Conservation (phyloP, 306 rosid genomes). For the Rosa persica region DNA sequence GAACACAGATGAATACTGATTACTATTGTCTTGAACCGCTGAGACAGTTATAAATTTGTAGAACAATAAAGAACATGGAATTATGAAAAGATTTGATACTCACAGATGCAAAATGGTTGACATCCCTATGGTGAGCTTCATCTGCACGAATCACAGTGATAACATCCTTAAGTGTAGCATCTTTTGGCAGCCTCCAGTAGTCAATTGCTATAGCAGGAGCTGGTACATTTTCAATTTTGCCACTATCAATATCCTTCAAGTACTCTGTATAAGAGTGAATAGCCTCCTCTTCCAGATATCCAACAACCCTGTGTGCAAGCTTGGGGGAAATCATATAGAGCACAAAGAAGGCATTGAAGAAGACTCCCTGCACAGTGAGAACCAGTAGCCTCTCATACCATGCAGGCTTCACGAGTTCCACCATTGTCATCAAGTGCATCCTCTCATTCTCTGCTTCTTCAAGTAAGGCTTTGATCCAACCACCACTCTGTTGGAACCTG, state of each 20-base stretch:
- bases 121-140: conserved; percentile 79
- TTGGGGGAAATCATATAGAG: conserved; percentile 64
- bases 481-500: conserved; percentile 64
- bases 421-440: conserved; percentile 86
- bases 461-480: conserved; percentile 77
- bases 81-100: conserved; percentile 27
- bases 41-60: neutral
- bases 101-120: conserved; percentile 81
- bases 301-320: conserved; percentile 67
- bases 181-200: conserved; percentile 76
- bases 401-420: conserved; percentile 65
- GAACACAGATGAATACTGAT: neutral
- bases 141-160: conserved; percentile 77
- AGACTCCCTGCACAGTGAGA: conserved; percentile 71
- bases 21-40: neutral
- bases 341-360: conserved; percentile 69
- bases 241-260: conserved; percentile 52
- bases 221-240: conserved; percentile 59
- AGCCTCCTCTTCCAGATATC: conserved; percentile 82
- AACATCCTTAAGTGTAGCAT: conserved; percentile 68
- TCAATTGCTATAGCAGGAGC: conserved; percentile 86
- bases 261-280: conserved; percentile 59
- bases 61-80: neutral
- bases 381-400: conserved; percentile 76
- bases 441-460: conserved; percentile 91